Conservation (phyloP, 1,284 basidiomycete species). For the Ustilago shanxiensis region DNA sequence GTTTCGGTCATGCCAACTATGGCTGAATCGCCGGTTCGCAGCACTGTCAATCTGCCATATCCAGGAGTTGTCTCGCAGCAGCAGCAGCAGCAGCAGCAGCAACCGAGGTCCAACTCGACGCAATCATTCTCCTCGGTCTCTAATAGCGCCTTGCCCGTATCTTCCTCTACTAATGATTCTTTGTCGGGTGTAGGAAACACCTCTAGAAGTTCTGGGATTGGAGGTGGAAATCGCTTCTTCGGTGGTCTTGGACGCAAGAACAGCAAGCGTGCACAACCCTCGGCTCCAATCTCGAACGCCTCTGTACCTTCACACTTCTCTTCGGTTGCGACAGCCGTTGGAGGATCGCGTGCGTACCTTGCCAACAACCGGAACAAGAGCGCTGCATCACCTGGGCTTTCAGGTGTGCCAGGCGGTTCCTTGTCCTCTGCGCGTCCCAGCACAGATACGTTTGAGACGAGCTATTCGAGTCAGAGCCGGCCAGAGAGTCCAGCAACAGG, state of each 20-base stretch:
- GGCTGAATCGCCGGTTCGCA: constrained; percentile 40
- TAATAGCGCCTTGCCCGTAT: not conserved
- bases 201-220: constrained; percentile 12
- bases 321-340: constrained; percentile 20
- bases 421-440: constrained; percentile 18
- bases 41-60: constrained; percentile 53
- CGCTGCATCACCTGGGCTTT: constrained; percentile 11
- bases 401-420: constrained; percentile 5
- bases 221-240: constrained; percentile 45
- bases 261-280: constrained; percentile 32
- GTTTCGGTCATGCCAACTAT: constrained; percentile 44
- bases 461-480: constrained; percentile 24
- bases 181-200: constrained; percentile 8
- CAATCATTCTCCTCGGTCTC: constrained; percentile 27
- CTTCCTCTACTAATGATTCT: constrained; percentile 7
- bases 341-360: constrained; percentile 35
- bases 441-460: constrained; percentile 37
- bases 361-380: constrained; percentile 29
- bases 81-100: constrained; percentile 25
- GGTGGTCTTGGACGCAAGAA: constrained; percentile 40
- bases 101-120: constrained; percentile 33
- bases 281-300: constrained; percentile 5
- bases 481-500: constrained; percentile 35
- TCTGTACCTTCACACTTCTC: constrained; percentile 8
- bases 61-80: constrained; percentile 41